Evolutionary conservation across 768 basidiomycete species (phyloP).

Genomic region (Epithele typhae): DNA sequence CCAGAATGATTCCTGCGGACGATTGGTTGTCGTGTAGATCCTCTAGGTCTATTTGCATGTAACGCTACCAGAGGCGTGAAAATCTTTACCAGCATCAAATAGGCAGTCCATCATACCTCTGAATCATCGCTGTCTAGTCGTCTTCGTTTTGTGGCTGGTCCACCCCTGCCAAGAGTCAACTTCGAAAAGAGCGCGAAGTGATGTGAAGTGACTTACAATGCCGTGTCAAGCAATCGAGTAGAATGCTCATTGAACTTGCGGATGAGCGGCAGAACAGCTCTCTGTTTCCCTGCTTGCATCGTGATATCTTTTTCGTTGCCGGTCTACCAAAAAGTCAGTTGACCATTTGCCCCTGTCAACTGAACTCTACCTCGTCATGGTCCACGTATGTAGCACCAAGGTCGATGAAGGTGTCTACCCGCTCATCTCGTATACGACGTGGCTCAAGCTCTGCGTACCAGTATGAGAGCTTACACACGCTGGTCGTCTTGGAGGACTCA

Average conservation of each 20-base stretch:
- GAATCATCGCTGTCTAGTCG: slow-evolving; percentile 39
- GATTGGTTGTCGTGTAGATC: slow-evolving; percentile 73
- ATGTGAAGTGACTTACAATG: slow-evolving; percentile 44
- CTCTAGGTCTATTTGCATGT: slow-evolving; percentile 72
- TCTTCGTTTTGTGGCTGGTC: slow-evolving; percentile 55
- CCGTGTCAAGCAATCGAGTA: slow-evolving; percentile 78
- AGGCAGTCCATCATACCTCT: slow-evolving; percentile 43
- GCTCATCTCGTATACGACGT: slow-evolving; percentile 56
- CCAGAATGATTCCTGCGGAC: slow-evolving; percentile 67
- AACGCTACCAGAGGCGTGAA: slow-evolving; percentile 23
- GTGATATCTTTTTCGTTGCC: slow-evolving; percentile 89
- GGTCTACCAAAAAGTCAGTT: slow-evolving; percentile 43
- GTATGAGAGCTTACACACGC: not conserved
- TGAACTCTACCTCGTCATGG: slow-evolving; percentile 67
- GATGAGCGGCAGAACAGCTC: slow-evolving; percentile 85
- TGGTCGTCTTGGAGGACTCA: slow-evolving; percentile 29
- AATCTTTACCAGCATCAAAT: not conserved
- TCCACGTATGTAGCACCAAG: slow-evolving; percentile 88
- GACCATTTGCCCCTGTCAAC: not conserved
- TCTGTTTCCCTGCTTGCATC: slow-evolving; percentile 92
- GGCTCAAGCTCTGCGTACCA: slow-evolving; percentile 71
- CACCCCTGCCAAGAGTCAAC: slow-evolving; percentile 43
- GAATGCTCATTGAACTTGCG: slow-evolving; percentile 98
- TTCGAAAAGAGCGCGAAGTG: too few relatives aligned
- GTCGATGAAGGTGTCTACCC: slow-evolving; percentile 76